phyloP scores from a whole-genome alignment of 257 asterid genomes.

The Solanum ossicruentum region DNA sequence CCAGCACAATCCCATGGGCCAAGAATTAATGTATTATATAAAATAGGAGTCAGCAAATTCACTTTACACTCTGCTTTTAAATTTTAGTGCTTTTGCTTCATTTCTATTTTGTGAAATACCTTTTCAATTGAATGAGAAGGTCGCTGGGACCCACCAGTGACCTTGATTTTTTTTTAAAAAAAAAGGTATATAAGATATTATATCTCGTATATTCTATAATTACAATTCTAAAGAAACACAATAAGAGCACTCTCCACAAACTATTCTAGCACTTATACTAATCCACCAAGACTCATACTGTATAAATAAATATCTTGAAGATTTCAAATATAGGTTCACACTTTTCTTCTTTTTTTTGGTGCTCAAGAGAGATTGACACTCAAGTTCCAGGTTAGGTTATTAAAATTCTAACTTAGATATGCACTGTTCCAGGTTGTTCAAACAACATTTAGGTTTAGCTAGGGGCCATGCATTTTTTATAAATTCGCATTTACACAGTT shows the following conservation, averaged over 20 bases:
- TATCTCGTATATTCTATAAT: neutral
- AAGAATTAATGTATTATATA: neutral
- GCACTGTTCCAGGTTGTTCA: neutral
- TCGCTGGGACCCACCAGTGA: neutral
- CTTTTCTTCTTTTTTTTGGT: neutral
- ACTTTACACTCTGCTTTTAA: neutral
- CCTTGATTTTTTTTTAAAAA: neutral
- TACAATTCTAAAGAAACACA: neutral
- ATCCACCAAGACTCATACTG: neutral
- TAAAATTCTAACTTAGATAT: neutral
- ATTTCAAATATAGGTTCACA: neutral
- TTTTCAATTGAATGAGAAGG: neutral
- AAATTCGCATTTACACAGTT: neutral
- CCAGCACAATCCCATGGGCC: neutral
- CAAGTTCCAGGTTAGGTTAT: neutral
- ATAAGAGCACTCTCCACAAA: neutral
- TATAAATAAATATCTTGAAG: neutral
- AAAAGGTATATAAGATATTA: neutral
- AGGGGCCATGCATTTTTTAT: neutral
- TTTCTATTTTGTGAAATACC: neutral
- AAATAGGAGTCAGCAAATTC: neutral
- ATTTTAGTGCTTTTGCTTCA: neutral
- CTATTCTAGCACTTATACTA: neutral
- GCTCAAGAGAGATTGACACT: neutral
- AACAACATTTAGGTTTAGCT: neutral